Conservation (phyloP, 495 filamentous ascomycete genomes). For the Lindgomyces ingoldianus region DNA sequence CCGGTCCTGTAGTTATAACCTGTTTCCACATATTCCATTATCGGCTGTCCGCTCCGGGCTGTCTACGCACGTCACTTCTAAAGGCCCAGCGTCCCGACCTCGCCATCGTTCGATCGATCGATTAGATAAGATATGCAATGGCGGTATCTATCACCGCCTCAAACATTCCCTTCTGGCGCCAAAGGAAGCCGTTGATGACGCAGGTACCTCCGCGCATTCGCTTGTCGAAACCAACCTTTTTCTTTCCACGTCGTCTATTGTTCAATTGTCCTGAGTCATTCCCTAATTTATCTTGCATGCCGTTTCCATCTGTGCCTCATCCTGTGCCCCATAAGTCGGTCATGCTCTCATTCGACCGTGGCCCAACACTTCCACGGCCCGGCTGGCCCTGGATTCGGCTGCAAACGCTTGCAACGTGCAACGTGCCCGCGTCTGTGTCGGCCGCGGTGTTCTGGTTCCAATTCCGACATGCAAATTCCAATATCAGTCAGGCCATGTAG, state of each 20-base stretch:
- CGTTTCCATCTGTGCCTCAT: background rate
- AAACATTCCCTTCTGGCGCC: too few relatives aligned
- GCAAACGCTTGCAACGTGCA: background rate
- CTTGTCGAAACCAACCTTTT: background rate
- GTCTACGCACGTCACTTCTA: too few relatives aligned
- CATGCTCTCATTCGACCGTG: background rate
- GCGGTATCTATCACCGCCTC: too few relatives aligned
- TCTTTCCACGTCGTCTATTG: background rate
- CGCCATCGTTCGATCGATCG: too few relatives aligned
- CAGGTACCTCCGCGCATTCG: background rate
- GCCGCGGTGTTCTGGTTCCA: background rate
- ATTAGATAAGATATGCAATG: too few relatives aligned
- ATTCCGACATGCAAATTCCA: background rate
- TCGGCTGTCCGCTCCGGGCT: too few relatives aligned
- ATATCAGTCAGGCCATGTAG: constrained; percentile 29
- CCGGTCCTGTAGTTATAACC: too few relatives aligned
- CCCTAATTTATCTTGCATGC: background rate
- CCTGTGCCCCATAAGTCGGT: background rate
- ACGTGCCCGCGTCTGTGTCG: background rate
- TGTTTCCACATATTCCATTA: too few relatives aligned
- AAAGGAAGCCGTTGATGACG: too few relatives aligned
- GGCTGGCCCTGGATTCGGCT: background rate
- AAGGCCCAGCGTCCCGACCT: too few relatives aligned
- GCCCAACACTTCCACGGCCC: background rate
- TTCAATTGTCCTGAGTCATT: background rate